phyloP scores from a whole-genome alignment of 768 basidiomycete genomes.

The Mycena indigotica region DNA sequence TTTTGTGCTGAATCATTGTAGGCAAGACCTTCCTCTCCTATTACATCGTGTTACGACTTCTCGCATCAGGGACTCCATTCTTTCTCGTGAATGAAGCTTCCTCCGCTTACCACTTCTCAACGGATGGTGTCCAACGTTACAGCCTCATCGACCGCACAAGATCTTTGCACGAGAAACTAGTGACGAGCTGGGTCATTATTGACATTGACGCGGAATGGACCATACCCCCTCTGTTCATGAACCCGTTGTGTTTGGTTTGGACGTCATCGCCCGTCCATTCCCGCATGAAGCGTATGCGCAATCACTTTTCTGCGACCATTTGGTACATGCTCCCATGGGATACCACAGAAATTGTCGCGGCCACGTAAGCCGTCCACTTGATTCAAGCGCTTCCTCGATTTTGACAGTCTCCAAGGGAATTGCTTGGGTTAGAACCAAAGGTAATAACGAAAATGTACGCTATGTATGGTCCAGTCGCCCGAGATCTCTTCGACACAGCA shows the following conservation, averaged over 20 bases:
- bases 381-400: not conserved
- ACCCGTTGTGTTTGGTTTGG: not conserved
- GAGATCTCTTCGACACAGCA: not conserved
- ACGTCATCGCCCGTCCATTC: not conserved
- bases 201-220: conserved; percentile 5
- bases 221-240: not conserved
- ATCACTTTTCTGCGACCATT: not conserved
- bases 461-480: conserved; percentile 4
- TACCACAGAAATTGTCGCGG: conserved; percentile 1
- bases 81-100: not conserved
- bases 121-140: not conserved
- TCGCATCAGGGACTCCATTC: not conserved
- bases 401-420: conserved; percentile 7
- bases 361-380: conserved; percentile 10
- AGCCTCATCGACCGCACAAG: not conserved
- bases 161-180: not conserved
- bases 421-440: not conserved
- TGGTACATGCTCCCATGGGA: conserved; percentile 17
- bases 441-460: not conserved
- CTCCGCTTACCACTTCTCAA: conserved; percentile 1
- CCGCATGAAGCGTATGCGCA: not conserved
- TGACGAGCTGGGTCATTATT: conserved; percentile 11
- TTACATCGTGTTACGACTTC: conserved; percentile 4
- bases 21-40: conserved; percentile 7
- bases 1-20: conserved; percentile 6